A percentile compares a stretch with the other conserved stretches of the same genome.
Conservation (phyloP, 441 rosid species). For the Erodium moschatum region DNA sequence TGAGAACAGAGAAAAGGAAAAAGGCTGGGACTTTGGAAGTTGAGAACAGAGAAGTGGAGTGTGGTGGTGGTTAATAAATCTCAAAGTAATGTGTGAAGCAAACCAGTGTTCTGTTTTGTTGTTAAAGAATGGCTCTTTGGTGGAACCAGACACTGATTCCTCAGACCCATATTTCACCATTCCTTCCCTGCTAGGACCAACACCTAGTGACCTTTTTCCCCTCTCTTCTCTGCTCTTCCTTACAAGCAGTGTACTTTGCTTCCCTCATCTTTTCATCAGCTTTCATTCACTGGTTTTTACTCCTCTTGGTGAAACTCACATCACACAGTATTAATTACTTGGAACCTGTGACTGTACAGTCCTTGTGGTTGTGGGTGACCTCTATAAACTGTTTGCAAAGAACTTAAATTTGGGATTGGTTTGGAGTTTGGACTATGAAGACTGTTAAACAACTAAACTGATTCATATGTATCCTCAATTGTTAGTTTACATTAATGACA, state of each 20-base stretch:
- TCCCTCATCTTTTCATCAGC: not conserved
- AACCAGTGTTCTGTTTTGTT: not conserved
- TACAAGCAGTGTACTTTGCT: not conserved
- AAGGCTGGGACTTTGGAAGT: too few relatives aligned
- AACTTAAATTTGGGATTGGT: not conserved
- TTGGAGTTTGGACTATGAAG: not conserved
- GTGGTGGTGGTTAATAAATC: not conserved
- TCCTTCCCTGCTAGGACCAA: not conserved
- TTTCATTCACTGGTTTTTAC: not conserved
- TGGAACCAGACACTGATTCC: not conserved
- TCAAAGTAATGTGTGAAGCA: not conserved
- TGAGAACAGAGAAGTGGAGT: not conserved
- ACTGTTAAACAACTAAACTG: not conserved
- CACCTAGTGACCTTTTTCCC: too few relatives aligned
- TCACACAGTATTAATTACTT: not conserved
- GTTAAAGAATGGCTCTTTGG: not conserved
- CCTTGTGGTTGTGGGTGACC: too few relatives aligned
- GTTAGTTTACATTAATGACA: not conserved
- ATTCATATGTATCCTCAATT: too few relatives aligned
- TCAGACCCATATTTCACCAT: not conserved
- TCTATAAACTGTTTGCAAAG: not conserved
- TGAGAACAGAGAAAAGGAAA: not conserved
- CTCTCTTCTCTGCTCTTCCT: not conserved
- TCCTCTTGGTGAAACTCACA: not conserved
- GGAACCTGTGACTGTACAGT: too few relatives aligned